Evolutionary conservation across 352 stramenopile species (phyloP).

Genomic region (Sclerospora graminicola): DNA sequence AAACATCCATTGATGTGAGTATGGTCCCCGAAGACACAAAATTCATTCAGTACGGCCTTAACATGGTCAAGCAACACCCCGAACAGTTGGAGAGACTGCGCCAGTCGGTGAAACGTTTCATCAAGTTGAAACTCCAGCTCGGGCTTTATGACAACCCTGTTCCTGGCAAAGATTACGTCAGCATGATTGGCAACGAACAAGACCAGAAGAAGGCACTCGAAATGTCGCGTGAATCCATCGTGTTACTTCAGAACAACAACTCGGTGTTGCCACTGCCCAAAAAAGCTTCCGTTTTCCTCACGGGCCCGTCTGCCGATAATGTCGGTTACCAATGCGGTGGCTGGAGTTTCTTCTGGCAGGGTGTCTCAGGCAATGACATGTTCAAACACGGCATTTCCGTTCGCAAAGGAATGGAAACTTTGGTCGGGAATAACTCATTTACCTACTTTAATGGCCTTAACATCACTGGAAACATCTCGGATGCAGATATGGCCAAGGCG

Average conservation of each 20-base stretch:
- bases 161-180: slow-evolving; percentile 31
- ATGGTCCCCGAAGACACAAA: slow-evolving; percentile 53
- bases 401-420: slow-evolving; percentile 10
- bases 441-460: too few relatives aligned
- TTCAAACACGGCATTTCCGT: slow-evolving; percentile 25
- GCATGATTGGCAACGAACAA: slow-evolving; percentile 27
- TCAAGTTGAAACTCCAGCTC: slow-evolving; percentile 55
- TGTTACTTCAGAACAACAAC: slow-evolving; percentile 67
- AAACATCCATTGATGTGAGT: too few relatives aligned
- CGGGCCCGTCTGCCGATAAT: too few relatives aligned
- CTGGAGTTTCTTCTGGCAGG: slow-evolving; percentile 81
- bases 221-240: slow-evolving; percentile 55
- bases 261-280: slow-evolving; percentile 34
- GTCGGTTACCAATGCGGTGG: slow-evolving; percentile 54
- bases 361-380: too few relatives aligned
- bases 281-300: too few relatives aligned
- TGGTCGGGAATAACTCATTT: too few relatives aligned
- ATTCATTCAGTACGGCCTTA: slow-evolving; percentile 23
- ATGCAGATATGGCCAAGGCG: too few relatives aligned
- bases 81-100: too few relatives aligned
- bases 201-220: slow-evolving; percentile 34
- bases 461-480: too few relatives aligned
- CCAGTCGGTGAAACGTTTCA: too few relatives aligned
- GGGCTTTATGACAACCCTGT: too few relatives aligned
- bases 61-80: slow-evolving; percentile 23